Evolutionary conservation across 441 rosid species (phyloP), one percentile per base, ranked within the genome.

Genomic region (Arabidopsis hybrid): DNA sequence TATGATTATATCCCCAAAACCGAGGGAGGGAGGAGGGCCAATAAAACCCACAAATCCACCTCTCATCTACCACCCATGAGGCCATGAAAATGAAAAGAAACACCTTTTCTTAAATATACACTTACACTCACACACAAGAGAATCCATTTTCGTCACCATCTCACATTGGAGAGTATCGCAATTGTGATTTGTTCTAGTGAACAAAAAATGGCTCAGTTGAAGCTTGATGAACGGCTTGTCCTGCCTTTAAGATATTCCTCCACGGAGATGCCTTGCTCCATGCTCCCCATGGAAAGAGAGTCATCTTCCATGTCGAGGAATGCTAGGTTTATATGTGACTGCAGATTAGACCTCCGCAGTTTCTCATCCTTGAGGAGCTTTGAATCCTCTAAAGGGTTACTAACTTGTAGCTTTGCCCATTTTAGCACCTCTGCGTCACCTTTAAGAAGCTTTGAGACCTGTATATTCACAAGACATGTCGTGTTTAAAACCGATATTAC

Each of bases 181-280:
- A 3, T 31, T 45, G 51, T 53, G 69, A 38, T 31, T 69, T 68
- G 64, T 61, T 52, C 43, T 65, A 40, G 14, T 34, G 8, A 60
- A 42, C 4, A 42, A 18, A 11, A 50, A 42, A 8, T 32, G 47
- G 46, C 78, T 84, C 67, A 69, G 4, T 34, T 90, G 3, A 89
- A 87, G 87, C 92, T 89, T 13, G 95, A 85, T 12, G 91, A 86
- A 38, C 83, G 89, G 77, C 89, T 89, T 79, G 88, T 84, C 73
- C 95, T 81, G 53, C 91, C 95, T 75, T 80, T 84, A 40, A 89
- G 71, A 67, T 89, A 89, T 58, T 86, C 91, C 69, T 87, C 95
- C 66, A 87, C 67, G 0, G 92, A 85, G 62, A 89, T 47, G 11
- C 81, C 64, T 46, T 86, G 89, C 52, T 89, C 95, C 0, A 80